Percentiles rank a stretch among this genome's conserved stretches.
phyloP scores from a whole-genome alignment of 306 rosid genomes.

The Rubus idaeus region DNA sequence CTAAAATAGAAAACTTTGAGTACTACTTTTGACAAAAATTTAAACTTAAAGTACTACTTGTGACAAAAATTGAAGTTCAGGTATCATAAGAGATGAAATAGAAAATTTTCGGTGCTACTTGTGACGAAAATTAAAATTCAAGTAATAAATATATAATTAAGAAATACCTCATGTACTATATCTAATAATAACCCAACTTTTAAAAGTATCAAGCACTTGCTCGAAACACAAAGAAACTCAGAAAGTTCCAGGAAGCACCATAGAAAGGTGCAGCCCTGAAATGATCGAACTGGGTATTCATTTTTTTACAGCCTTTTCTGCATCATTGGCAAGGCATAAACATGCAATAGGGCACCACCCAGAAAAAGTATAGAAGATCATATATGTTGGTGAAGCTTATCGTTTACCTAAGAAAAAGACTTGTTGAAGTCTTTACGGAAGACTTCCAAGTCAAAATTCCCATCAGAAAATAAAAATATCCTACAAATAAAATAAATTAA shows the following conservation, averaged over 20 bases:
- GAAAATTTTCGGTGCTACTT: no score
- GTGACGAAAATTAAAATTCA: no score
- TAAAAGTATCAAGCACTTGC: not conserved
- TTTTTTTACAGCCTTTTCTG: not conserved
- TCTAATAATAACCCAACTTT: not conserved
- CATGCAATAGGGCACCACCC: not conserved
- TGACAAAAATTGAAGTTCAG: no score
- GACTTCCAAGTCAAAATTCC: conserved; percentile 57
- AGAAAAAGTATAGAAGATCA: not conserved
- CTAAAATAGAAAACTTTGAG: no score
- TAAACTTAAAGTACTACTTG: no score
- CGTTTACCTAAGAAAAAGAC: conserved; percentile 30
- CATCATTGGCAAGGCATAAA: not conserved
- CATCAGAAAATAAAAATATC: not conserved
- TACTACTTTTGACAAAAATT: no score
- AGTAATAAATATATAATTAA: no score
- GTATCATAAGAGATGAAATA: no score
- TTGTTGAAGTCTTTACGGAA: conserved; percentile 27
- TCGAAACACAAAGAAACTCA: conserved; percentile 9
- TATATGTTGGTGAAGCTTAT: conserved; percentile 10
- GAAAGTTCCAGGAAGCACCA: conserved; percentile 44
- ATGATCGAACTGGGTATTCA: not conserved
- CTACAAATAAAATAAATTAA: not conserved
- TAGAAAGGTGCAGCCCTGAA: not conserved
- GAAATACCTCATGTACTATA: no score